Base-by-base conservation (phyloP, 108 stramenopile genomes). In the Epipyxis sp. region DNA sequence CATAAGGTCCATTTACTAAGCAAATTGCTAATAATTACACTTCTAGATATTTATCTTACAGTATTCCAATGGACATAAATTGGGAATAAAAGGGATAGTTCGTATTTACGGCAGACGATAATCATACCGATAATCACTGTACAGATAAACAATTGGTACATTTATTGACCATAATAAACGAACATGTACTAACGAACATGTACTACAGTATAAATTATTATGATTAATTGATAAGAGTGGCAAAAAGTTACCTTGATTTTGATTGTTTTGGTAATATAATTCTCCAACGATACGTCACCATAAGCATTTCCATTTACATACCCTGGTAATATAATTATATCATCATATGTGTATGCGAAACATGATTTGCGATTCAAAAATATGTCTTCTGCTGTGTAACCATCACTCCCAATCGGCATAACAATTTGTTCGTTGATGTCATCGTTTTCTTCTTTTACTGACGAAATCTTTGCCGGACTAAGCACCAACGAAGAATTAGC, bases 271-370 rank as follows among this genome's bases (percentile, higher is more conserved):
- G 97, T 96, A 40, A 98, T 80, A 25, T 91, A 82, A 20, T 95
- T 89, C 13, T 92, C 91, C 76, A 99, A 90, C 72, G 91, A 92
- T 34, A 99, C 94, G 58, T 96, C 94, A 59, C 91, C 85, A 40
- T 95, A 91, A 39, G 89, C 89, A 67, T 98, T 97, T n/a, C n/a
- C n/a, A 69, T 85, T 78, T 69, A 99, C 96, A 85, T 95, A 93
- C 44, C 96, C 93, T 1, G 99, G 99, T 93, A 99, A 92, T 78
- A 98, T 86, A 82, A 98, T 98, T 44, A 98, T 40, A 77, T 99
- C 99, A 79, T 99, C 99, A 81, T 98, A 99, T 40, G 97, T 97
- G 86, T 93, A 97, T 16, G 92, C 96, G 30, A 50, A 65, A 76
- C 86, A 85, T 0, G 77, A 43, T 20, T 32, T 44, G 1, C 77